Percentiles rank a stretch among this genome's conserved stretches.
These are phyloP conservation scores for Fusarium aywerte DNA, from an alignment of 2,329 filamentous ascomycete genomes.

Conservation along the genomic window DNA sequence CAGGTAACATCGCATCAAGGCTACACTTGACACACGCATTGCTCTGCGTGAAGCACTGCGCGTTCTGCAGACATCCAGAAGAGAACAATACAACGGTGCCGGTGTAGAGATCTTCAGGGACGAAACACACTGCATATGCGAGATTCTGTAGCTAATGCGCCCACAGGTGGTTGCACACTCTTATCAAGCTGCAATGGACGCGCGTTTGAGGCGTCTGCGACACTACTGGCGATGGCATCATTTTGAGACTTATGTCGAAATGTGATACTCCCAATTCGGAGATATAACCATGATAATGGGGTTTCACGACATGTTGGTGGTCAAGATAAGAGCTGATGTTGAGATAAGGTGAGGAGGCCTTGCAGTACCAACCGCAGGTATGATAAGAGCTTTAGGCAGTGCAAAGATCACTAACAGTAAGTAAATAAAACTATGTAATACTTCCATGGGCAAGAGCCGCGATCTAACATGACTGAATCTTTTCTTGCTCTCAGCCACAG, in stretches of 20 bases:
- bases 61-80: background rate
- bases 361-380: background rate
- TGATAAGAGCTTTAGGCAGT: too few relatives aligned
- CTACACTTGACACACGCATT: background rate
- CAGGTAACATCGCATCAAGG: background rate
- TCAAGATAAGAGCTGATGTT: background rate
- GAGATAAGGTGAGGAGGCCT: background rate
- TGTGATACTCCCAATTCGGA: background rate
- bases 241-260: background rate
- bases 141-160: constrained; percentile 10
- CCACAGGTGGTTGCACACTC: background rate
- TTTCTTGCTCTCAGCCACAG: rapidly evolving
- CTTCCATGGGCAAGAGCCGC: too few relatives aligned
- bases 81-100: background rate
- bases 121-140: constrained; percentile 2
- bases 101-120: background rate
- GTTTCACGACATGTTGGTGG: constrained; percentile 2
- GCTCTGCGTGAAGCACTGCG: background rate
- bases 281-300: background rate
- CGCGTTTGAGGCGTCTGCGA: background rate
- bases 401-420: too few relatives aligned
- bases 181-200: background rate
- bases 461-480: background rate
- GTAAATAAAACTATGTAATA: too few relatives aligned
- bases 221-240: constrained; percentile 3